phyloP scores from a whole-genome alignment of 2,329 filamentous ascomycete genomes.

The Samsoniella hepiali region DNA sequence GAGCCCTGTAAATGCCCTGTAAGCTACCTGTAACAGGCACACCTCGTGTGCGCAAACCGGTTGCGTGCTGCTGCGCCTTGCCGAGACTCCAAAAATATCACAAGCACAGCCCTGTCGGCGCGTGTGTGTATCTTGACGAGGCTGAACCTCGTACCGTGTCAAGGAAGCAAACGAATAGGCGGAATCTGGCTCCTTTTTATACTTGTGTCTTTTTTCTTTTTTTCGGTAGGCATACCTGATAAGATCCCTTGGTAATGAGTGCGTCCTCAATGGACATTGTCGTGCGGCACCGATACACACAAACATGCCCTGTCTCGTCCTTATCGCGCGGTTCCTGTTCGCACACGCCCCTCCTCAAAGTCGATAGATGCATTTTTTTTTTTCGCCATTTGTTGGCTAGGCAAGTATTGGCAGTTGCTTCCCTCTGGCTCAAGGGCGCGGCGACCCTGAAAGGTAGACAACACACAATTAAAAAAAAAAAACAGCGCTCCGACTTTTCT shows the following conservation, averaged over 20 bases:
- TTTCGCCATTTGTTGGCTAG: neutral
- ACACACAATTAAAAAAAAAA: neutral
- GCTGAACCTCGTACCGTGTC: slow-evolving; percentile 1
- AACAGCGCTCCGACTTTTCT: neutral
- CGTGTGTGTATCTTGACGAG: neutral
- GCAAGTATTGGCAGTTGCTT: neutral
- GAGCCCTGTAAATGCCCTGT: neutral
- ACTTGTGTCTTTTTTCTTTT: neutral
- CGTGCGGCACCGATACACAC: neutral
- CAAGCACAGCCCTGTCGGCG: neutral
- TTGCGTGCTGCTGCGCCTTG: neutral
- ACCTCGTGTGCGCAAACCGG: neutral
- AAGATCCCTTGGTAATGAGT: neutral
- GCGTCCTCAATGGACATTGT: neutral
- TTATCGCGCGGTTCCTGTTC: neutral
- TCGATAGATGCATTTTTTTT: neutral
- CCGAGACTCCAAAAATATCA: slow-evolving; percentile 4
- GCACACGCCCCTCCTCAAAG: neutral
- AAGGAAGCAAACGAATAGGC: neutral
- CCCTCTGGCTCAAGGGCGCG: neutral
- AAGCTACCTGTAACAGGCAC: too few species aligned
- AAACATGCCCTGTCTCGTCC: neutral
- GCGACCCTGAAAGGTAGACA: neutral
- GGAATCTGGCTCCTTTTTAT: neutral
- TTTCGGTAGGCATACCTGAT: neutral